phyloP scores from a whole-genome alignment of 2,329 filamentous ascomycete species.

The Biscogniauxia mediterranea region DNA sequence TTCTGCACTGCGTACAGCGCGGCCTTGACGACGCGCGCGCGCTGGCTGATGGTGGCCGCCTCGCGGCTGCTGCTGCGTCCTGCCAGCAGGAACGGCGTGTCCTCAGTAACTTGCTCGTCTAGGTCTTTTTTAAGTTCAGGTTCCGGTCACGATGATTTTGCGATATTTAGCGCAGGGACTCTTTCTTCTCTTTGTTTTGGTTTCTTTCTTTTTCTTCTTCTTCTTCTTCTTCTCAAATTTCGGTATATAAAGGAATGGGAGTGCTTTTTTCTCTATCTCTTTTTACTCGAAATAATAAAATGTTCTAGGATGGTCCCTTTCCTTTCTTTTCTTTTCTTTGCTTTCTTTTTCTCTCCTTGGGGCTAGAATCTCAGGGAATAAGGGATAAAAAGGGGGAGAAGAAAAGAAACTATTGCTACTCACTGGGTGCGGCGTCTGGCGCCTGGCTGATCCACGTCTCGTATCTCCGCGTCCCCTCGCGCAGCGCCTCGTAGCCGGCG shows the following conservation, averaged over 20 bases:
- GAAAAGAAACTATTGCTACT: conserved; percentile 31
- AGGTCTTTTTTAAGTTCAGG: conserved; percentile 12
- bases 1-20: conserved; percentile 87
- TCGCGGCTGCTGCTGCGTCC: conserved; percentile 62
- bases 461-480: conserved; percentile 73
- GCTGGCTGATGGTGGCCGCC: conserved; percentile 52
- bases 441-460: conserved; percentile 57
- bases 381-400: conserved; percentile 6
- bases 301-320: neutral
- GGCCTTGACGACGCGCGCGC: conserved; percentile 76
- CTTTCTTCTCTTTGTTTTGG: conserved; percentile 6
- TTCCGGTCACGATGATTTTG: neutral
- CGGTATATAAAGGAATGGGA: no score
- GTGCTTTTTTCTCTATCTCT: no score
- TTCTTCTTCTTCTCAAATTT: neutral
- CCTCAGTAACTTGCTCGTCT: conserved; percentile 56
- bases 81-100: conserved; percentile 64
- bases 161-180: conserved; percentile 12
- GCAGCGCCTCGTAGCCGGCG: conserved; percentile 90
- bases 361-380: conserved; percentile 1
- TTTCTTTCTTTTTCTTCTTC: neutral
- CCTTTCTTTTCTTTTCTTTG: neutral
- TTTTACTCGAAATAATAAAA: neutral
- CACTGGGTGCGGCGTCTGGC: conserved; percentile 52
- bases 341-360: neutral